Evolutionary conservation across 345 rosid genomes (phyloP).

Genomic region (Noccaea bulbosa): DNA sequence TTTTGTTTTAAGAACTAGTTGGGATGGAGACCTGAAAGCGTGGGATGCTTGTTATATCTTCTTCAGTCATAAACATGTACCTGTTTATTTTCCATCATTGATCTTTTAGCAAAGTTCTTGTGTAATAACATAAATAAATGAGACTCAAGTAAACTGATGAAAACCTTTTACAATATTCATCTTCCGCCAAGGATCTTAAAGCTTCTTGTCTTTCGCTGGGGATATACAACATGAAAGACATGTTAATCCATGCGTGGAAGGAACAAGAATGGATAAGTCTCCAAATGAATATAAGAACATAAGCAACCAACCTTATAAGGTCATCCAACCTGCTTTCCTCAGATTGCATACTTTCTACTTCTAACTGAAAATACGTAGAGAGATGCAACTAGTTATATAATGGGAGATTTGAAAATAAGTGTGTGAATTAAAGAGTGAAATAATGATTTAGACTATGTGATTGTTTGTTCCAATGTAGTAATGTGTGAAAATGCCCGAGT

Average conservation of each 20-base stretch:
- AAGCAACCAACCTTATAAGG: slow-evolving; percentile 59
- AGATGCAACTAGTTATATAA: slow-evolving; percentile 7
- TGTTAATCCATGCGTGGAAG: slow-evolving; percentile 23
- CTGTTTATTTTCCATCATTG: slow-evolving; percentile 44
- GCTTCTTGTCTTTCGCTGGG: slow-evolving; percentile 62
- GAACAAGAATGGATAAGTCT: slow-evolving; percentile 8
- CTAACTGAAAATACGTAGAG: slow-evolving; percentile 51
- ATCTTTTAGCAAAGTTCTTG: slow-evolving; percentile 12
- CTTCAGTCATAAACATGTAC: slow-evolving; percentile 63
- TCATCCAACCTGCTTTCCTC: slow-evolving; percentile 65
- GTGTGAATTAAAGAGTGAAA: background rate
- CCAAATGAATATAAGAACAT: slow-evolving; percentile 11
- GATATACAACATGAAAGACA: slow-evolving; percentile 34
- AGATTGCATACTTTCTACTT: slow-evolving; percentile 52
- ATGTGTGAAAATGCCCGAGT: background rate
- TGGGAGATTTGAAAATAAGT: background rate
- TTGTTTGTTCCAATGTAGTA: slow-evolving; percentile 11
- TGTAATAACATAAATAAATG: slow-evolving; percentile 16
- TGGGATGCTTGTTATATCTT: slow-evolving; percentile 62
- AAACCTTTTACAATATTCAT: slow-evolving; percentile 56
- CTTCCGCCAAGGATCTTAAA: slow-evolving; percentile 56
- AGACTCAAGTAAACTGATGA: slow-evolving; percentile 9
- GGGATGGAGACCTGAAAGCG: slow-evolving; percentile 59
- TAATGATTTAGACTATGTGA: slow-evolving; percentile 19
- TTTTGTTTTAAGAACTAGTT: slow-evolving; percentile 20